Evolutionary conservation across 2,329 filamentous ascomycete species (phyloP).

Genomic region (Aspergillus persii): DNA sequence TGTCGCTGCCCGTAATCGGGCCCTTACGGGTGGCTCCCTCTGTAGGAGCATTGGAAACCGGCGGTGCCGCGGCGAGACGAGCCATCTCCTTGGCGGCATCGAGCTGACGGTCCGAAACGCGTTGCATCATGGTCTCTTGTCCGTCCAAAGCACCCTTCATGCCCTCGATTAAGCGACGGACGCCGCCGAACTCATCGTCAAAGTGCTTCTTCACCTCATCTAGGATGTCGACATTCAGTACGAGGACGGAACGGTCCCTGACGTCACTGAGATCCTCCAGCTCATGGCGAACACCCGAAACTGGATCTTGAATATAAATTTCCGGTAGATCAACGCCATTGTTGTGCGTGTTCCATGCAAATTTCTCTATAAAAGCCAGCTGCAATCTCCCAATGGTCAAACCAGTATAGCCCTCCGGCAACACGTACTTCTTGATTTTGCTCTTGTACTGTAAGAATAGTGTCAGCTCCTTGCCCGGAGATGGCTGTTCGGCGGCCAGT

Average conservation of each 20-base stretch:
- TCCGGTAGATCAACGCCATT: conserved; percentile 91
- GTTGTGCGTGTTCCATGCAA: conserved; percentile 96
- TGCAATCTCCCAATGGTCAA: conserved; percentile 85
- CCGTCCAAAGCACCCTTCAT: conserved; percentile 81
- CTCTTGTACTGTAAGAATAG: conserved; percentile 95
- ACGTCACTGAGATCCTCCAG: conserved; percentile 90
- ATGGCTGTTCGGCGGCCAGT: conserved; percentile 60
- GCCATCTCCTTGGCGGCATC: conserved; percentile 87
- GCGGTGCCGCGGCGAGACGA: conserved; percentile 55
- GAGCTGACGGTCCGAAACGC: conserved; percentile 85
- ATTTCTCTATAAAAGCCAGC: conserved; percentile 97
- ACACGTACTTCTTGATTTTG: conserved; percentile 92
- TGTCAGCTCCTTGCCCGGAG: conserved; percentile 81
- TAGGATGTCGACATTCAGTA: conserved; percentile 85
- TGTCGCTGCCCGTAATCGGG: conserved; percentile 45
- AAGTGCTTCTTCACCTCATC: conserved; percentile 97
- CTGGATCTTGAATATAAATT: conserved; percentile 94
- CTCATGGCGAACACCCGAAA: conserved; percentile 95
- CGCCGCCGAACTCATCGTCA: conserved; percentile 79
- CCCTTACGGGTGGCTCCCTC: conserved; percentile 24
- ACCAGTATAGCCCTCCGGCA: conserved; percentile 78
- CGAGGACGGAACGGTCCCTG: conserved; percentile 92
- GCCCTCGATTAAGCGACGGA: conserved; percentile 80
- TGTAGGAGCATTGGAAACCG: conserved; percentile 25
- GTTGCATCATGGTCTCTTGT: conserved; percentile 76